phyloP scores from a whole-genome alignment of 805 yeast species.

The Sugiyamaella valdiviana region DNA sequence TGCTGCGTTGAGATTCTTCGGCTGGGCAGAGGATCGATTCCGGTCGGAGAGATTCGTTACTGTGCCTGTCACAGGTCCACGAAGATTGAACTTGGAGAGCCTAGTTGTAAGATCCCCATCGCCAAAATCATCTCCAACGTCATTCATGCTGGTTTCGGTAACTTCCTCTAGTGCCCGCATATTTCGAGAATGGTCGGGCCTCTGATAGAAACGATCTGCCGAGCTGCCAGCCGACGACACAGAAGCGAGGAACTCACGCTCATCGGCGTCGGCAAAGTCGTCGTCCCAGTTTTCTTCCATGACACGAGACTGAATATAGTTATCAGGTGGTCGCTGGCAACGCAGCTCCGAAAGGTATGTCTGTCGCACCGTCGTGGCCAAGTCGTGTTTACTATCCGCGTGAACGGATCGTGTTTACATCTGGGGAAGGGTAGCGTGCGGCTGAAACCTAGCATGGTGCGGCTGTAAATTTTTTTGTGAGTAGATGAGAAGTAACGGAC shows the following conservation, averaged over 20 bases:
- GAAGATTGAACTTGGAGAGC: background rate
- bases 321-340: too few relatives aligned
- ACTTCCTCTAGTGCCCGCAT: background rate
- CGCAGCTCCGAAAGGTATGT: too few relatives aligned
- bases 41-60: background rate
- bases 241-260: conserved; percentile 11
- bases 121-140: background rate
- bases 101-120: background rate
- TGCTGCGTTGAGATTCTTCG: background rate
- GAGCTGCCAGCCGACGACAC: conserved; percentile 13
- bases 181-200: background rate
- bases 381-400: background rate
- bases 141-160: background rate
- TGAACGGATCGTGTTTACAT: background rate
- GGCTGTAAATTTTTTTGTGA: too few relatives aligned
- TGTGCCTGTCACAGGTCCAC: background rate
- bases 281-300: conserved; percentile 11
- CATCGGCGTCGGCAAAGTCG: conserved; percentile 16
- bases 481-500: background rate
- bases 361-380: background rate
- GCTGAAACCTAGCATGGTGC: too few relatives aligned
- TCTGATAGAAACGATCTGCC: conserved; percentile 2
- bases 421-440: background rate
- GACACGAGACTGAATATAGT: background rate
- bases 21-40: background rate